These are phyloP conservation scores for Stentor roeselii DNA, from an alignment of 73 alveolate species.

Conservation along the genomic window DNA sequence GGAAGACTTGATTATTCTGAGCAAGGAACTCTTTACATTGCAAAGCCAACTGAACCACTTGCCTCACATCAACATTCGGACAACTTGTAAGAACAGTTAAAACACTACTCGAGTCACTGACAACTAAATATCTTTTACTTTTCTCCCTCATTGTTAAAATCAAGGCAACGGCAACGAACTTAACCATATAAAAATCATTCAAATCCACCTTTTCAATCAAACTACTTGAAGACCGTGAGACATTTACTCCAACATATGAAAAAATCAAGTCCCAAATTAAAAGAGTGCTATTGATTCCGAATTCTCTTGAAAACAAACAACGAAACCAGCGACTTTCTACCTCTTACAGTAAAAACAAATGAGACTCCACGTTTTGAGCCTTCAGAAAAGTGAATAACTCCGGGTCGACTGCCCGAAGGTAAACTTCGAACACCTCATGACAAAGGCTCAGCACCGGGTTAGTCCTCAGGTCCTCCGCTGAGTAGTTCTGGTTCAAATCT, in stretches of 20 bases:
- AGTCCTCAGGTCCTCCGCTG: not conserved
- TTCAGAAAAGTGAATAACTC: not conserved
- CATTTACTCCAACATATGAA: not conserved
- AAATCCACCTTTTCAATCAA: not conserved
- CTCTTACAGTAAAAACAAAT: not conserved
- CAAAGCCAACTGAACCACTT: not conserved
- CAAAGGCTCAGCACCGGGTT: not conserved
- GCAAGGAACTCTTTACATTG: not conserved
- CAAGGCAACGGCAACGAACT: not conserved
- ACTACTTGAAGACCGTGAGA: too few relatives aligned
- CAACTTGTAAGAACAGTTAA: not conserved
- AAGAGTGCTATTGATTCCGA: not conserved
- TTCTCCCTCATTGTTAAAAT: not conserved
- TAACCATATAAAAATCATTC: not conserved
- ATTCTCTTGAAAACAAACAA: not conserved
- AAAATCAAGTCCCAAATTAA: not conserved
- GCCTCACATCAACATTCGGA: not conserved
- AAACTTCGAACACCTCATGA: not conserved
- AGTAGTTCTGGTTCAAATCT: not conserved
- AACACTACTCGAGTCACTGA: not conserved
- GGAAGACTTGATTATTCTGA: not conserved
- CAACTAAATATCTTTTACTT: not conserved
- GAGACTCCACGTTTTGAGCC: not conserved
- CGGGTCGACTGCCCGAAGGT: not conserved
- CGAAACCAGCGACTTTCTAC: not conserved